phyloP scores from a whole-genome alignment of 1,284 basidiomycete species.

The Leccinum proliferum region DNA sequence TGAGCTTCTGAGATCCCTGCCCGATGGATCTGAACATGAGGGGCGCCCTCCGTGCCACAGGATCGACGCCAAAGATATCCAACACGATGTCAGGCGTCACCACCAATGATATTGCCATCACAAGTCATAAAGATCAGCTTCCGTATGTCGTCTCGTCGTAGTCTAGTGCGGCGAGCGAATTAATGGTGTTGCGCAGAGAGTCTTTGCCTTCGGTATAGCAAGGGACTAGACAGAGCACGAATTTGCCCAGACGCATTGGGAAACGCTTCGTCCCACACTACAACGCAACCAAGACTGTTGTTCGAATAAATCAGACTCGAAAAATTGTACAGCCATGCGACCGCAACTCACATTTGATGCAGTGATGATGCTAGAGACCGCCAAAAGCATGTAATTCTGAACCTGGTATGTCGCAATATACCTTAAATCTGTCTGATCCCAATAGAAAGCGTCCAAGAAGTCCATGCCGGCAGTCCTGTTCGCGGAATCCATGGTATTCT shows the following conservation, averaged over 20 bases:
- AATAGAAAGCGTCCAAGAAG: too few species aligned
- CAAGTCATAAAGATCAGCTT: slow-evolving; percentile 97
- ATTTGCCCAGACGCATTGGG: slow-evolving; percentile 97
- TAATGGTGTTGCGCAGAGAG: slow-evolving; percentile 70
- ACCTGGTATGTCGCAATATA: too few species aligned
- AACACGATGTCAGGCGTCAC: slow-evolving; percentile 91
- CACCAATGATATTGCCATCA: slow-evolving; percentile 96
- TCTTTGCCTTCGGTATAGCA: slow-evolving; percentile 71
- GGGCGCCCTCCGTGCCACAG: slow-evolving; percentile 78
- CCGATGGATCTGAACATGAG: slow-evolving; percentile 93
- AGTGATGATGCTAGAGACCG: too few species aligned
- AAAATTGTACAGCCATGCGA: too few species aligned
- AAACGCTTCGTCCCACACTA: slow-evolving; percentile 60
- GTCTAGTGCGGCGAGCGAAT: slow-evolving; percentile 87
- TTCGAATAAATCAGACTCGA: too few species aligned
- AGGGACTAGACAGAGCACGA: slow-evolving; percentile 78
- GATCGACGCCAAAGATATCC: slow-evolving; percentile 94
- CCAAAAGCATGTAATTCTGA: too few species aligned
- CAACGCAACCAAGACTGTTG: too few species aligned
- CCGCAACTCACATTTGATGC: too few species aligned
- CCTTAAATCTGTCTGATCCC: too few species aligned
- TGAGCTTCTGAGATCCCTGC: slow-evolving; percentile 90
- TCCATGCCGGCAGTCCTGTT: too few species aligned
- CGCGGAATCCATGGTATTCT: too few species aligned
- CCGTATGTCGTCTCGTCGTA: slow-evolving; percentile 89